These are phyloP conservation scores for Mycena crocata DNA, from an alignment of 768 basidiomycete species.

Conservation along the genomic window DNA sequence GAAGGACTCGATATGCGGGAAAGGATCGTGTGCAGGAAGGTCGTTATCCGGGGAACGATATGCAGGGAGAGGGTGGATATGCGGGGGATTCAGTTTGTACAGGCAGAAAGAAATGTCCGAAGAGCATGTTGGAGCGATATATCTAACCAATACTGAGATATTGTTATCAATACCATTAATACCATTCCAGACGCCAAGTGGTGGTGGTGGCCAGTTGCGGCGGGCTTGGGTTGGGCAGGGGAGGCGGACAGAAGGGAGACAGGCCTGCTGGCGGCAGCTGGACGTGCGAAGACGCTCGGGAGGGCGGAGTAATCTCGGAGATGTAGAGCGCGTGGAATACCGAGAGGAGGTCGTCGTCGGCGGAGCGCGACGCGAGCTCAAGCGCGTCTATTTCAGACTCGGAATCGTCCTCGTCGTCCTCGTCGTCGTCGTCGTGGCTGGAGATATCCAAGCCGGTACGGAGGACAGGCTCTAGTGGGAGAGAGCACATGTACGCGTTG, in stretches of 20 bases:
- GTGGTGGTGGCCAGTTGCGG: conserved; percentile 5
- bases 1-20: too few species aligned
- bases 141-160: not conserved
- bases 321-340: conserved; percentile 24
- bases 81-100: too few species aligned
- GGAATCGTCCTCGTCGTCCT: not conserved
- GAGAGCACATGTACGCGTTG: conserved; percentile 16
- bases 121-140: not conserved
- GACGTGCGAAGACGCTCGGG: not conserved
- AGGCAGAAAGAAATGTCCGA: too few species aligned
- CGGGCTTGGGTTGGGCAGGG: conserved; percentile 4
- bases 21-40: too few species aligned
- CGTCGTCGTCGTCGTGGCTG: not conserved
- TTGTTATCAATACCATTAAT: conserved; percentile 1
- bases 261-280: conserved; percentile 16
- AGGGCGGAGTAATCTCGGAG: not conserved
- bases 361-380: conserved; percentile 14
- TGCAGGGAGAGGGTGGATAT: too few species aligned
- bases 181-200: conserved; percentile 30
- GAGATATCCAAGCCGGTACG: not conserved
- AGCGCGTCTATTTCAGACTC: conserved; percentile 23
- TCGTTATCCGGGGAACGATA: too few species aligned
- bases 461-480: not conserved
- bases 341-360: conserved; percentile 27
- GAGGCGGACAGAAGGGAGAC: conserved; percentile 32